phyloP scores from a whole-genome alignment of 1,284 basidiomycete genomes.

The Fomitopsis pinicola region DNA sequence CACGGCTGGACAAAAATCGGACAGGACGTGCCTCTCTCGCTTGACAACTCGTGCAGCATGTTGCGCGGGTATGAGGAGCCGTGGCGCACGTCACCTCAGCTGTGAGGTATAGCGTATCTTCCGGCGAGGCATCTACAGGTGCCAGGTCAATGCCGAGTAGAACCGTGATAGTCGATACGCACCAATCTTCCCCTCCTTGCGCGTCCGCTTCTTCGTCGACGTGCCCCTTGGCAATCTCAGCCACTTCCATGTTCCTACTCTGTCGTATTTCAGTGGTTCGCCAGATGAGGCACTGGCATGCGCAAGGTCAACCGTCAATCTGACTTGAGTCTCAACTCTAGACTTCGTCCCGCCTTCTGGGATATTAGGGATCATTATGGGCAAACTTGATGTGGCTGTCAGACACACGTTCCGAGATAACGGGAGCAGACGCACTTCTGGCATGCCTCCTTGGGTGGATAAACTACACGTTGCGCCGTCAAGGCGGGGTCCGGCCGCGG shows the following conservation, averaged over 20 bases:
- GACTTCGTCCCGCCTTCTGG: conserved; percentile 87
- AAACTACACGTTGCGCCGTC: conserved; percentile 52
- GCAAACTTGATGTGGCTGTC: conserved; percentile 42
- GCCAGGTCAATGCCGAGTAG: conserved; percentile 5
- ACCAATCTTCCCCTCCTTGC: conserved; percentile 87
- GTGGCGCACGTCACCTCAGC: conserved; percentile 71
- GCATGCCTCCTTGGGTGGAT: conserved; percentile 68
- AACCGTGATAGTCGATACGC: conserved; percentile 16
- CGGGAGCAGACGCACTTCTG: conserved; percentile 51
- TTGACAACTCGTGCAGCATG: conserved; percentile 83
- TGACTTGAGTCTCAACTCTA: conserved; percentile 90
- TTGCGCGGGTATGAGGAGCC: conserved; percentile 72
- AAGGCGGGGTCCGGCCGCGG: conserved; percentile 47
- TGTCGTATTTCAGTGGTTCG: conserved; percentile 62
- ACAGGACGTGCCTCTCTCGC: conserved; percentile 65
- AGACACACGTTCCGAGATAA: conserved; percentile 1
- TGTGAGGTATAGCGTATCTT: conserved; percentile 69
- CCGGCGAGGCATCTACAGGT: conserved; percentile 58
- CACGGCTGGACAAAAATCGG: conserved; percentile 8
- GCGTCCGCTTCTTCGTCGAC: conserved; percentile 76
- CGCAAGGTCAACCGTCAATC: conserved; percentile 75
- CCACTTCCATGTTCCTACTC: conserved; percentile 83
- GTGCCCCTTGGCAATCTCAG: conserved; percentile 74
- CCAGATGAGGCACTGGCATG: conserved; percentile 55
- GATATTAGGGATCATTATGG: conserved; percentile 80